Evolutionary conservation across 2,329 filamentous ascomycete genomes (phyloP).

Genomic region (Penicillium vulpinum): DNA sequence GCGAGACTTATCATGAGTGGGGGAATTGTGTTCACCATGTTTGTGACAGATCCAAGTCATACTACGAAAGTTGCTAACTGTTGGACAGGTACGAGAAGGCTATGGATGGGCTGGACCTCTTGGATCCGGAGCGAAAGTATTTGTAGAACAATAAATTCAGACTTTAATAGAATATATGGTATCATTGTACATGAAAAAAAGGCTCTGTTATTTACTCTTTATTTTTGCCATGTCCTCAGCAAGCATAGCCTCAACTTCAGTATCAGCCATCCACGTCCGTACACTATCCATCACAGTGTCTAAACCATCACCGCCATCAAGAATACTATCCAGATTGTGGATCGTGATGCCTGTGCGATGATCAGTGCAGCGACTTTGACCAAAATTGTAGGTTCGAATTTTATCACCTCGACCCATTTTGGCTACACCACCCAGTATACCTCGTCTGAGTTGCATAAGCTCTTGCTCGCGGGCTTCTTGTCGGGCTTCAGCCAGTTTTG

Average conservation of each 20-base stretch:
- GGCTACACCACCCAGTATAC: conserved; percentile 72
- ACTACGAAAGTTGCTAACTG: conserved; percentile 13
- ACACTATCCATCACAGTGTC: conserved; percentile 78
- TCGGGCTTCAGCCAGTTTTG: conserved; percentile 74
- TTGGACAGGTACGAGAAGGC: conserved; percentile 77
- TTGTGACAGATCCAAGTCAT: conserved; percentile 33
- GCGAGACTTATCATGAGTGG: conserved; percentile 85
- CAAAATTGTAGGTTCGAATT: conserved; percentile 85
- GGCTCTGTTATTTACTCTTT: conserved; percentile 11
- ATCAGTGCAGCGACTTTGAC: conserved; percentile 80
- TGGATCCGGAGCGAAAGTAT: conserved; percentile 83
- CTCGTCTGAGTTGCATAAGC: conserved; percentile 70
- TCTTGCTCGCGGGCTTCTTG: conserved; percentile 83
- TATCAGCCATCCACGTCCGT: conserved; percentile 70
- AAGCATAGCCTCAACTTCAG: conserved; percentile 71
- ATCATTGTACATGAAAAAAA: conserved; percentile 11
- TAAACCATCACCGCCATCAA: conserved; percentile 71
- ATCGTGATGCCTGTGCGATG: conserved; percentile 79
- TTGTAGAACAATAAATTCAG: conserved; percentile 54
- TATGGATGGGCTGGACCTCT: conserved; percentile 77
- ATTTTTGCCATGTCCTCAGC: conserved; percentile 59
- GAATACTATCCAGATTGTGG: conserved; percentile 76
- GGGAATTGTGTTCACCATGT: conserved; percentile 96
- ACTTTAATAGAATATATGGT: conserved; percentile 19
- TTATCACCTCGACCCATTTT: conserved; percentile 90